Base-by-base conservation (phyloP, 2,329 filamentous ascomycete species). In the Aspergillus ustus region DNA sequence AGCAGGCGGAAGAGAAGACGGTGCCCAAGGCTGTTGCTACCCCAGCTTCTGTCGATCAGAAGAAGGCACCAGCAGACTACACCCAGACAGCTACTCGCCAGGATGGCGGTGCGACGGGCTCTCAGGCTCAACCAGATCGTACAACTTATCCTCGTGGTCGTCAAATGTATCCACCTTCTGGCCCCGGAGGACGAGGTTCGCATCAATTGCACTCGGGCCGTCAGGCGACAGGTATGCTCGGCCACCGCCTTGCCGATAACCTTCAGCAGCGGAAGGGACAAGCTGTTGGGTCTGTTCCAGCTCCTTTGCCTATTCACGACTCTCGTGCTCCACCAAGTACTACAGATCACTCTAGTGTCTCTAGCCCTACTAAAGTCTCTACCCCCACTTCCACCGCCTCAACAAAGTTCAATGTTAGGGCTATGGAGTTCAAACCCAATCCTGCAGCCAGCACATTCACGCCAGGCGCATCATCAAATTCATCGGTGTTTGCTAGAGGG, bases 361-460 rank as follows among this genome's bases (percentile, higher is more conserved):
- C 75, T 19, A 80, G 77, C 66, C 77, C 80, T 28, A 73, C 69
- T 46, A 80, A 81, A 63, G 75, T 80, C 34, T 82, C 84, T 62
- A 85, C 84, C 37, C 84, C 85, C 9, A 80, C 79, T 1, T 85
- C 85, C 6, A 82, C 80, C 19, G 72, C 75, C 1, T 82, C 84
- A 4, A 83, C 80, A 7, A 82, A 83, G 62, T 84, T 89, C 74
- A 89, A 88, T 65, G 86, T 85, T 40, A 84, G 83, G 57, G 87
- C 87, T 0, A 79, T 84, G 72, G 93, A 97, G 71, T 98, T 97
- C 78, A 89, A 90, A 66, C 95, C 94, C 19, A 96, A 90, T 70
- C 89, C 91, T 4, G 90, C 90, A 64, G 93, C 93, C 0, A 85
- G 86, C 49, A 84, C 89, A 1, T 98, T 99, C 78, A 94, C 89